Conservation (phyloP, 163 green algal genomes). For the Volvox carteri region DNA sequence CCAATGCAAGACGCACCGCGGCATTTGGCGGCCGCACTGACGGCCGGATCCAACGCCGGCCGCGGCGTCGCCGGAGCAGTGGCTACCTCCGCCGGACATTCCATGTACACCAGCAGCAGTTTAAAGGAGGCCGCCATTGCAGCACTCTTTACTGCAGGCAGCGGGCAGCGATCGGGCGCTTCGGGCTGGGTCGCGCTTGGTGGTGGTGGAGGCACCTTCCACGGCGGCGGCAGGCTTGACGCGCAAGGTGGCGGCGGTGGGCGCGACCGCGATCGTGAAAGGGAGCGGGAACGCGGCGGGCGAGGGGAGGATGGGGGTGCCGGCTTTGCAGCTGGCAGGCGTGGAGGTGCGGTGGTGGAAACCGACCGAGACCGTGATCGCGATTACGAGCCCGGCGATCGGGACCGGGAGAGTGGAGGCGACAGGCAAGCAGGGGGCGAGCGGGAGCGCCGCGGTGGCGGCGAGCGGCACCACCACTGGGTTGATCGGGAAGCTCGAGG, state of each 20-base stretch:
- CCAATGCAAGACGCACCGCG: slow-evolving; percentile 29
- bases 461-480: slow-evolving; percentile 14
- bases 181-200: neutral
- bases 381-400: slow-evolving; percentile 1
- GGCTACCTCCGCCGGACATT: slow-evolving; percentile 21
- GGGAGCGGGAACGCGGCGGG: neutral
- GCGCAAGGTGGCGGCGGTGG: neutral
- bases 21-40: slow-evolving; percentile 32
- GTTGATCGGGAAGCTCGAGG: neutral
- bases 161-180: neutral
- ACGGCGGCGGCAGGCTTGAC: neutral
- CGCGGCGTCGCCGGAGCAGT: slow-evolving; percentile 9
- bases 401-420: slow-evolving; percentile 30
- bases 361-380: slow-evolving; percentile 30
- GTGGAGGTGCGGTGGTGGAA: neutral
- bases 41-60: neutral
- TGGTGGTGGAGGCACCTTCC: neutral
- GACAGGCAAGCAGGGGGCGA: slow-evolving; percentile 17
- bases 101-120: neutral
- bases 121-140: neutral
- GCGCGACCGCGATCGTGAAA: neutral
- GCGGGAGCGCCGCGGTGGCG: slow-evolving; percentile 10
- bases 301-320: neutral
- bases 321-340: neutral
- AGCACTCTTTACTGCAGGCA: neutral